phyloP scores from a whole-genome alignment of 805 yeast species.

The Brettanomyces custersianus region DNA sequence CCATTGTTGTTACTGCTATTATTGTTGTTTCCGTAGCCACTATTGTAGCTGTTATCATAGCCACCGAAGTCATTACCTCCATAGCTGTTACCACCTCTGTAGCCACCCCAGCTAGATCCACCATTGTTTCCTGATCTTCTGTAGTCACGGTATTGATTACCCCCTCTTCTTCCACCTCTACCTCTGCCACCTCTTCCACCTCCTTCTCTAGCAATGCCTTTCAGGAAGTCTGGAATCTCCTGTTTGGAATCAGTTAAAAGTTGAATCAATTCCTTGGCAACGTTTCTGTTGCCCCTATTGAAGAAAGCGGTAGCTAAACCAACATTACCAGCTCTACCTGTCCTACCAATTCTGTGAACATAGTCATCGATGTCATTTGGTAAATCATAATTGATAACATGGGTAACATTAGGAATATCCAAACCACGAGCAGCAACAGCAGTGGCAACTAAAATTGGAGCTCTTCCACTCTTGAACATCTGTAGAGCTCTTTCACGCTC shows the following conservation, averaged over 20 bases:
- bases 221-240: slow-evolving; percentile 88
- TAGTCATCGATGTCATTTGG: slow-evolving; percentile 97
- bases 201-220: slow-evolving; percentile 69
- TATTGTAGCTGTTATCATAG: slow-evolving; percentile 21
- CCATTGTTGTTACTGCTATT: slow-evolving; percentile 19
- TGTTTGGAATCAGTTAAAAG: slow-evolving; percentile 93
- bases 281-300: slow-evolving; percentile 88
- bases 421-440: slow-evolving; percentile 99
- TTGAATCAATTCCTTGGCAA: slow-evolving; percentile 80
- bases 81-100: slow-evolving; percentile 8
- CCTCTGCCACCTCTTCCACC: slow-evolving; percentile 46
- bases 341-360: slow-evolving; percentile 99
- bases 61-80: slow-evolving; percentile 29
- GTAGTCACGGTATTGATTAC: slow-evolving; percentile 31
- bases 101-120: slow-evolving; percentile 10
- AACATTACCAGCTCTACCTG: slow-evolving; percentile 99
- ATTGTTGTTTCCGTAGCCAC: slow-evolving; percentile 14
- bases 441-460: slow-evolving; percentile 95
- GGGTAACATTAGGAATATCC: slow-evolving; percentile 98
- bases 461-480: slow-evolving; percentile 83
- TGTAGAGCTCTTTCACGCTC: slow-evolving; percentile 98
- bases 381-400: slow-evolving; percentile 93
- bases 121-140: slow-evolving; percentile 32
- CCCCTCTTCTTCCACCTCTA: slow-evolving; percentile 36
- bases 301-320: slow-evolving; percentile 98